phyloP scores from a whole-genome alignment of 2,329 filamentous ascomycete genomes.

The Aspergillus aculeatinus region DNA sequence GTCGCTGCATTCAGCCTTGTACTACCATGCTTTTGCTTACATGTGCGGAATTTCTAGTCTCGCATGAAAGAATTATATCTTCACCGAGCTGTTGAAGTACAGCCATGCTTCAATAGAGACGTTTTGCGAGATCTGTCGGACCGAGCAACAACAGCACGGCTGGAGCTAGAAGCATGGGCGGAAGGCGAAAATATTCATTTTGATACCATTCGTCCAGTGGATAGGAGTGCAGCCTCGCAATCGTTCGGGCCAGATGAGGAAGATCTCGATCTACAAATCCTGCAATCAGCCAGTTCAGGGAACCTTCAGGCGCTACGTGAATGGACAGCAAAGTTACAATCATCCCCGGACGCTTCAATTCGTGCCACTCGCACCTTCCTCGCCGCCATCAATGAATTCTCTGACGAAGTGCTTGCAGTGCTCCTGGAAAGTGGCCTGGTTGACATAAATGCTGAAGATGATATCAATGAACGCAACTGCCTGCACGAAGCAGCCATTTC shows the following conservation, averaged over 20 bases:
- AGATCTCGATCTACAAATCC: slow-evolving; percentile 82
- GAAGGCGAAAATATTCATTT: slow-evolving; percentile 93
- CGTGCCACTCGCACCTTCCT: slow-evolving; percentile 87
- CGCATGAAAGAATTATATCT: slow-evolving; percentile 97
- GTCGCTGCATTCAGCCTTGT: not conserved
- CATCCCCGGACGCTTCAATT: slow-evolving; percentile 64
- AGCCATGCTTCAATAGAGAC: slow-evolving; percentile 96
- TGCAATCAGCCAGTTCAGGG: slow-evolving; percentile 79
- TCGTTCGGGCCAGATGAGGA: slow-evolving; percentile 73
- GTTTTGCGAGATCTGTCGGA: slow-evolving; percentile 96
- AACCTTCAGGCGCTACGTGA: slow-evolving; percentile 77
- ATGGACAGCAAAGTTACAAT: slow-evolving; percentile 69
- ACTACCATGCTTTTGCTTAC: slow-evolving; percentile 22
- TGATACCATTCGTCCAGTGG: slow-evolving; percentile 52
- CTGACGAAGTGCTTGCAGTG: slow-evolving; percentile 70
- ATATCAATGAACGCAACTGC: slow-evolving; percentile 96
- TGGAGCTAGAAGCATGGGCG: slow-evolving; percentile 94
- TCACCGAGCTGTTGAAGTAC: slow-evolving; percentile 91
- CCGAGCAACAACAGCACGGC: slow-evolving; percentile 90
- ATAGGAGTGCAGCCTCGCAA: slow-evolving; percentile 39
- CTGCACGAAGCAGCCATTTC: slow-evolving; percentile 96
- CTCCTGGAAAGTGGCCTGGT: slow-evolving; percentile 80
- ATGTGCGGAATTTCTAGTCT: slow-evolving; percentile 55
- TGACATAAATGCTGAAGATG: slow-evolving; percentile 89
- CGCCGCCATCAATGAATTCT: slow-evolving; percentile 81